Conservation (phyloP, 2,329 filamentous ascomycete genomes). For the Aspergillus amoenus region DNA sequence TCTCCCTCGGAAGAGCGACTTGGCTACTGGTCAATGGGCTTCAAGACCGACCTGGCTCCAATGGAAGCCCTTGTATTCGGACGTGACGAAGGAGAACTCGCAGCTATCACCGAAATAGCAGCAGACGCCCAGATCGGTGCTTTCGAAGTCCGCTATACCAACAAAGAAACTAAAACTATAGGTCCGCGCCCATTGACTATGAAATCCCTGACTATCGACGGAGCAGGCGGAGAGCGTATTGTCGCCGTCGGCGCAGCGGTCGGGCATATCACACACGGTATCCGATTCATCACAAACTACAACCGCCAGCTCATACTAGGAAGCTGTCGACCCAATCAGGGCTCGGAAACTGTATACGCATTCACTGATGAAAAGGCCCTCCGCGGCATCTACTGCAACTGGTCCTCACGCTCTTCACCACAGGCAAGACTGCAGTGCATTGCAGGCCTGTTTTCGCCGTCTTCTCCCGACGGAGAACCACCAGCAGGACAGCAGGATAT, state of each 20-base stretch:
- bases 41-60: neutral
- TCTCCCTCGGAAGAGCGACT: neutral
- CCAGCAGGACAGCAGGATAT: neutral
- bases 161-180: neutral
- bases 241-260: neutral
- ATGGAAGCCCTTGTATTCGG: neutral
- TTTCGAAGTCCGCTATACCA: neutral
- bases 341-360: neutral
- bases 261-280: neutral
- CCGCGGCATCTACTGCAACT: neutral
- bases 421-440: neutral
- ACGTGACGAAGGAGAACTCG: neutral
- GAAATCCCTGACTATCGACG: neutral
- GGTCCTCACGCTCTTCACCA: neutral
- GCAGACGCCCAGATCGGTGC: neutral
- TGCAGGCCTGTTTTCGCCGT: neutral
- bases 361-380: neutral
- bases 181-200: neutral
- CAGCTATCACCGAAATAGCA: neutral
- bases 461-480: accelerated
- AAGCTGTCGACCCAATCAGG: neutral
- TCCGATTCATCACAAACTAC: neutral
- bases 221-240: neutral
- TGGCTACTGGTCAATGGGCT: neutral
- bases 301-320: neutral